Evolutionary conservation across 352 stramenopile species (phyloP), one percentile per base, ranked within the genome.

Genomic region (Pythium rishiriense): DNA sequence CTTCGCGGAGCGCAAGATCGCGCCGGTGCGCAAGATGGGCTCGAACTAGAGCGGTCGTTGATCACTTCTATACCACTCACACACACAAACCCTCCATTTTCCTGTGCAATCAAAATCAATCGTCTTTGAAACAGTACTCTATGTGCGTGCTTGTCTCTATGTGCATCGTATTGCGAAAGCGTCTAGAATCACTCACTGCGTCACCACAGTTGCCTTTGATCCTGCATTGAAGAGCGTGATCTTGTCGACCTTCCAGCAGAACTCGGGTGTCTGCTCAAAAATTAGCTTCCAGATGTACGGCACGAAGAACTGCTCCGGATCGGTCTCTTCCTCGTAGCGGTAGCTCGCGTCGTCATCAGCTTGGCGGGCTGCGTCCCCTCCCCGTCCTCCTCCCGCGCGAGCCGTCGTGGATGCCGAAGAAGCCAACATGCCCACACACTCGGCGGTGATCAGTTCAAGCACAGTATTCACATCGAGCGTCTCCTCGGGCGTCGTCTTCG

Each of bases 1-100:
- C 21, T 99, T 99, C 79, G 93, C 94, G 7, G 84, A 97, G 69
- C 76, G 75, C 69, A 91, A 90, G 82, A 89, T 95, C 65, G 69
- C 68, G 42, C 68, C 77, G 9, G 85, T 95, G 45, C 85, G 84
- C 75, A 93, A 95, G 79, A 52, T n/a, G 3, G 65, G 65, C 22
- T 47, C 53, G 35, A 83, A 79, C 83, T 75, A 68, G 58, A 55
- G 26, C 37, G 17, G 17, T 15, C 19, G 3, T 14, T 19, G 3
- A 21, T 14, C 37, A 4, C 37, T 19, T n/a, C n/a, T 50, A 19
- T 37, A 50, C 28, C 17, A 9, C 28, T 45, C 21, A 9, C 9
- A 12, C 10, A 43, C 37, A 15, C 37, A 15, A 39, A 39, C 39
- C 28, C 15, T 17, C 43, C 42, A 37, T 33, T 48, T 21, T 52